Base-by-base conservation (phyloP, 31 red algal genomes). In the Asparagopsis taxiformis region DNA sequence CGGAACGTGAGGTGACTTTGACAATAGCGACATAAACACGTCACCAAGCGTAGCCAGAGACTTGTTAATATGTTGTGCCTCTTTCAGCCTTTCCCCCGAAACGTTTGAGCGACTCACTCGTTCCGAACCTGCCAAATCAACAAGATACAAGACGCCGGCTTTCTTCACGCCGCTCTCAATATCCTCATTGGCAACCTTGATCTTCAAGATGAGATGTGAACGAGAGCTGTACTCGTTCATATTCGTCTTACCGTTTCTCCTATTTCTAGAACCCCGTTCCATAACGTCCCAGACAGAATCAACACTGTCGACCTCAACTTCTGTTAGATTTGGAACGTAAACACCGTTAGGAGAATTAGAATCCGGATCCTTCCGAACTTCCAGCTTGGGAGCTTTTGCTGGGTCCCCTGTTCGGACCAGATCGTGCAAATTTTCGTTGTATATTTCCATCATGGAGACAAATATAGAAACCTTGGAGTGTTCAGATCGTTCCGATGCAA, bases 61-160 rank as follows among this genome's bases (percentile, higher is more conserved):
- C 65, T 96, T 95, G 81, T 99, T 99, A 69, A 99, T 99, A 56
- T 93, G 84, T 55, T 96, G 92, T 4, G 97, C 88, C 75, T 99
- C 97, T 16, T 79, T 79, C 52, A 95, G 37, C 21, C 97, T 78
- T 21, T 91, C 92, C 20, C 92, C 92, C 51, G 80, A 62, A 54
- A 80, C 89, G 46, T 91, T 86, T 31, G 84, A 91, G n/a, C 85
- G 57, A 29, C 78, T 70, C 22, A 99, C 71, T 28, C 97, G 83
- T 50, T 99, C 97, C 54, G 84, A 91, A 50, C 97, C 97, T 20
- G 97, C 97, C 17, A 99, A 53, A 62, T 99, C 97, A 8, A 99
- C 88, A 23, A 99, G 86, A 65, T 95, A 80, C 49, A 99, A 64
- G 30, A 83, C 55, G 2, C 92, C 92, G 15, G 67, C 60, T 21